Percentiles rank a stretch among this genome's conserved stretches.
Evolutionary conservation across 1,284 basidiomycete genomes (phyloP).

Genomic region (Pseudozyma tsukubaensis): DNA sequence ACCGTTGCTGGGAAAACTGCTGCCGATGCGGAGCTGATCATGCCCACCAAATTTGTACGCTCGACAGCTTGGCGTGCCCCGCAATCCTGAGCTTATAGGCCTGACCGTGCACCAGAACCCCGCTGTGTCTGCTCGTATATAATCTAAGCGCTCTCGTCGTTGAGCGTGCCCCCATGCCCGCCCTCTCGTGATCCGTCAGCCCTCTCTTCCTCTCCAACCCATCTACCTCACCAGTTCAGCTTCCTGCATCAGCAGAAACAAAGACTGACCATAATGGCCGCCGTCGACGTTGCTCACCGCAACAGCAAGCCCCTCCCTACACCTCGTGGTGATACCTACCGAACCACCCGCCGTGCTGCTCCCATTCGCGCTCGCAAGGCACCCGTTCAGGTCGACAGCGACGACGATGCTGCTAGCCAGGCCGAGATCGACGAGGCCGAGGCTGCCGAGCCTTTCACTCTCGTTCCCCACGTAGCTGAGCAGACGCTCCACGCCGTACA

Average conservation of each 20-base stretch:
- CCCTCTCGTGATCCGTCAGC: neutral
- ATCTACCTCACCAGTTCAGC: neutral
- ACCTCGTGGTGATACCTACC: constrained; percentile 17
- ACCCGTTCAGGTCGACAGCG: constrained; percentile 16
- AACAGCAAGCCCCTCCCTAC: constrained; percentile 31
- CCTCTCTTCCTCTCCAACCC: neutral
- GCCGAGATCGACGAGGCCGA: constrained; percentile 36
- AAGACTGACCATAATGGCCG: constrained; percentile 16
- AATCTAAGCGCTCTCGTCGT: neutral
- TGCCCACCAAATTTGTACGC: no score
- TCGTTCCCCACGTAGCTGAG: constrained; percentile 41
- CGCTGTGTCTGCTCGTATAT: neutral
- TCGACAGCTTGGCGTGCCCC: no score
- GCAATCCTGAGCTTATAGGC: no score
- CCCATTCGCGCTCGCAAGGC: constrained; percentile 15
- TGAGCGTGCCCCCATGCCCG: neutral
- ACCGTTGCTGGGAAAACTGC: no score
- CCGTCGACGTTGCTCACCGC: constrained; percentile 20
- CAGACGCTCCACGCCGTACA: constrained; percentile 45
- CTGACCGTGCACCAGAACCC: no score
- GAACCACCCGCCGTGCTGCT: constrained; percentile 7
- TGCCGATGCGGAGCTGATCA: no score
- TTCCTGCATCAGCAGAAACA: neutral
- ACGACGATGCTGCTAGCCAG: constrained; percentile 11
- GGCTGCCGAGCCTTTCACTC: constrained; percentile 30